These are phyloP conservation scores for Exsudoporus floridanus DNA, from an alignment of 1,284 basidiomycete species.

Conservation along the genomic window DNA sequence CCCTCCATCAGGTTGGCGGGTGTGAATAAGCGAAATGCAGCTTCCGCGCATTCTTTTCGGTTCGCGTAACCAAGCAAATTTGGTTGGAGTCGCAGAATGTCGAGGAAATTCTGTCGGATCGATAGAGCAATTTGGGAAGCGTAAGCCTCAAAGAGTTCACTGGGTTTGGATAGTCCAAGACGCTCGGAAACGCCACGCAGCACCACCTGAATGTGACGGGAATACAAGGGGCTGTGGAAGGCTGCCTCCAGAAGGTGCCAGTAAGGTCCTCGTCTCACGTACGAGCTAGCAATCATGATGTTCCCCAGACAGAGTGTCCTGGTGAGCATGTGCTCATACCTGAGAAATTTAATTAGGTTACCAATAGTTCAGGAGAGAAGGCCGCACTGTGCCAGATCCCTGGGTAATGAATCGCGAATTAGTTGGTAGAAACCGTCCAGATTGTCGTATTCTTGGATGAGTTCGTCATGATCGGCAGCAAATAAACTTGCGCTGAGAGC, in stretches of 20 bases:
- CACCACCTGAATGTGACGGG: slow-evolving; percentile 63
- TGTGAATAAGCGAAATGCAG: slow-evolving; percentile 61
- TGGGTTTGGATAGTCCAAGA: slow-evolving; percentile 67
- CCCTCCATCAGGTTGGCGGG: slow-evolving; percentile 55
- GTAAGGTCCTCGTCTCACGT: slow-evolving; percentile 81
- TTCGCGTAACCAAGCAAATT: slow-evolving; percentile 70
- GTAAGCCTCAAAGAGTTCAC: slow-evolving; percentile 76
- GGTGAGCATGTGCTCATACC: slow-evolving; percentile 78
- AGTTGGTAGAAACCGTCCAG: slow-evolving; percentile 41
- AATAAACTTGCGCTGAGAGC: slow-evolving; percentile 64
- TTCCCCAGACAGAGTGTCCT: slow-evolving; percentile 80
- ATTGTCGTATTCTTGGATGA: slow-evolving; percentile 24
- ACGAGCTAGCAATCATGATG: slow-evolving; percentile 79
- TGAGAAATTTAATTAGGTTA: slow-evolving; percentile 29
- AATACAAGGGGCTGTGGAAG: slow-evolving; percentile 48
- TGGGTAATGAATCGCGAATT: slow-evolving; percentile 45
- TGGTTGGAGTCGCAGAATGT: slow-evolving; percentile 67
- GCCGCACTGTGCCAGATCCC: slow-evolving; percentile 49
- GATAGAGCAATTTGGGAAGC: slow-evolving; percentile 75
- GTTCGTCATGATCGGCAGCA: slow-evolving; percentile 31
- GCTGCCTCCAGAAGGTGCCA: slow-evolving; percentile 83
- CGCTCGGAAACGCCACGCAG: slow-evolving; percentile 62
- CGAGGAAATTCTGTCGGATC: slow-evolving; percentile 49
- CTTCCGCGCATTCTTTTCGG: slow-evolving; percentile 57
- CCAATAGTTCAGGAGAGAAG: neutral